phyloP scores from a whole-genome alignment of 192 early-diverging fungal species.

The Coemansia sp. region DNA sequence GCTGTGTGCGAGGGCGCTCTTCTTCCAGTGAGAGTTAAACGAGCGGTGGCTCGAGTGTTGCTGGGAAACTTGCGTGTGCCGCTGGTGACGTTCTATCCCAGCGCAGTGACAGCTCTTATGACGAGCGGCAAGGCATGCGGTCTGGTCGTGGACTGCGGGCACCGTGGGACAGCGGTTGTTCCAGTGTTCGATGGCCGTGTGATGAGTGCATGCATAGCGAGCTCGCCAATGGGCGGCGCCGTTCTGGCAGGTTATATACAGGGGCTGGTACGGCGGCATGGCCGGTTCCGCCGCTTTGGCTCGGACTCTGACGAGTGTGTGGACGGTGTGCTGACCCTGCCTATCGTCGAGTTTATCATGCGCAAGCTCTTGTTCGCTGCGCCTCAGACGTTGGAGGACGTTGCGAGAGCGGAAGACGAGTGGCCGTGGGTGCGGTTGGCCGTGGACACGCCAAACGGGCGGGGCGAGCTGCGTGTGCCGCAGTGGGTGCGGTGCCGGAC shows the following conservation, averaged over 20 bases:
- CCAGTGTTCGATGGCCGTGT: constrained; percentile 63
- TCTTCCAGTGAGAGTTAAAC: constrained; percentile 66
- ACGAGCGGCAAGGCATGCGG: constrained; percentile 76
- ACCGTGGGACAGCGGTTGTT: constrained; percentile 70
- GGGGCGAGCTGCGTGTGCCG: constrained; percentile 58
- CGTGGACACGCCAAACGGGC: constrained; percentile 51
- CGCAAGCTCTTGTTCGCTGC: constrained; percentile 1
- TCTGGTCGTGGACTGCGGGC: constrained; percentile 84
- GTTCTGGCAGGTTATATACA: constrained; percentile 14
- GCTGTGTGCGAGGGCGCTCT: constrained; percentile 75
- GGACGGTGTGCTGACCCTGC: background rate
- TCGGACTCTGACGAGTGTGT: background rate
- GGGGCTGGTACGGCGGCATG: constrained; percentile 11
- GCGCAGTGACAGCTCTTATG: constrained; percentile 67
- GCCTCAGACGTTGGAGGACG: background rate
- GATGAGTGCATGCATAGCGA: constrained; percentile 8
- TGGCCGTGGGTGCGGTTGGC: constrained; percentile 8
- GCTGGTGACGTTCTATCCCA: constrained; percentile 72
- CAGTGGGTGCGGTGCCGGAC: constrained; percentile 85
- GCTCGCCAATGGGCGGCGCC: constrained; percentile 21
- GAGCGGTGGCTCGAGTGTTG: constrained; percentile 68
- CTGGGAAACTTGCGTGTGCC: constrained; percentile 80
- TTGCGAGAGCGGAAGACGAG: too few species aligned
- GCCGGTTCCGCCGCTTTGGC: constrained; percentile 11
- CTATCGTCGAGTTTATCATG: background rate